Percentiles rank a stretch among this genome's conserved stretches.
Conservation (phyloP, 257 asterid genomes). For the Fraxinus americana region DNA sequence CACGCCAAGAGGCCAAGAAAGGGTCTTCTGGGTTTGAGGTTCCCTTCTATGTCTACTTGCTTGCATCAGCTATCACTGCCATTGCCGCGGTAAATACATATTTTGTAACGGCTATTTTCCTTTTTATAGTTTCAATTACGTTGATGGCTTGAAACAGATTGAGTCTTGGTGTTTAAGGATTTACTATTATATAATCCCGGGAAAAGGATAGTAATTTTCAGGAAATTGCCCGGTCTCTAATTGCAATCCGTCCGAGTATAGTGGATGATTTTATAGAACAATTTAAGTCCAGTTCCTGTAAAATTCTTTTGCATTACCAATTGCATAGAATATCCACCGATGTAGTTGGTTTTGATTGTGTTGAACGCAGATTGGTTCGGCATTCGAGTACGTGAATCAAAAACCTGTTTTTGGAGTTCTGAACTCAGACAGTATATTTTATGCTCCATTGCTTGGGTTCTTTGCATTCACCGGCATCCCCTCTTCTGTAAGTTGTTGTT, state of each 20-base stretch:
- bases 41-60: slow-evolving; percentile 81
- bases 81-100: slow-evolving; percentile 77
- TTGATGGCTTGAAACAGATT: background rate
- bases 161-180: slow-evolving; percentile 16
- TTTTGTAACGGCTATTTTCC: background rate
- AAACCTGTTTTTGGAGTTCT: slow-evolving; percentile 82
- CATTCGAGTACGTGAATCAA: slow-evolving; percentile 85
- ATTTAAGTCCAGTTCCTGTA: background rate
- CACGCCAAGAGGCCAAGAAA: slow-evolving; percentile 64
- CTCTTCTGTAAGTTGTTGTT: slow-evolving; percentile 55
- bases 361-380: slow-evolving; percentile 75
- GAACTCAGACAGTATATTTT: slow-evolving; percentile 75
- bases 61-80: slow-evolving; percentile 86
- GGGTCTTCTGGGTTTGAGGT: slow-evolving; percentile 55
- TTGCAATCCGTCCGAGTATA: background rate
- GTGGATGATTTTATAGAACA: background rate
- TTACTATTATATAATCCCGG: background rate
- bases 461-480: slow-evolving; percentile 89
- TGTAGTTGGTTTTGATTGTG: slow-evolving; percentile 26
- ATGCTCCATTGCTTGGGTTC: slow-evolving; percentile 93
- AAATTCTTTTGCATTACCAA: background rate
- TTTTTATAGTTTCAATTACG: background rate
- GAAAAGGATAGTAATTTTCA: background rate
- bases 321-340: background rate
- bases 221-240: background rate